Percentiles rank a stretch among this genome's conserved stretches.
Conservation (phyloP, 2,329 filamentous ascomycete species). For the Colletotrichum liaoningense region DNA sequence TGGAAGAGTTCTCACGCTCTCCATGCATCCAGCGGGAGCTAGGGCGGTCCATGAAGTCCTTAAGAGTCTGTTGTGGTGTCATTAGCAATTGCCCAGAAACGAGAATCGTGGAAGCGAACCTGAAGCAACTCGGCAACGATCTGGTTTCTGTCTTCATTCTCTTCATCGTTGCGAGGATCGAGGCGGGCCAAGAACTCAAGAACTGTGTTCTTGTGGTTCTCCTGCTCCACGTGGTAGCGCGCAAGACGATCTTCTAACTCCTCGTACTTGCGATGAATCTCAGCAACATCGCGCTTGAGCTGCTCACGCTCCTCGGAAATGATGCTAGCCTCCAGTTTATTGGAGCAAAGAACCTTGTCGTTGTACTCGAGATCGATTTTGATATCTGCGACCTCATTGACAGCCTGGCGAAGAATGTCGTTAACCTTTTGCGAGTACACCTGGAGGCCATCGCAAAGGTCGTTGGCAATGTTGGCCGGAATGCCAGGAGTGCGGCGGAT, state of each 20-base stretch:
- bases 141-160: conserved; percentile 30
- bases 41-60: conserved; percentile 21
- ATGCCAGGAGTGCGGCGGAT: conserved; percentile 37
- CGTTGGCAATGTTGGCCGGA: conserved; percentile 32
- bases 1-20: conserved; percentile 10
- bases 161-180: conserved; percentile 17
- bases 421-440: conserved; percentile 45
- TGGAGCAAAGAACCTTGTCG: conserved; percentile 40
- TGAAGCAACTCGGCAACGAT: conserved; percentile 43
- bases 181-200: conserved; percentile 32
- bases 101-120: conserved; percentile 11
- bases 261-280: conserved; percentile 39
- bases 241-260: conserved; percentile 38
- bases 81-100: neutral
- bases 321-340: conserved; percentile 32
- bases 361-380: conserved; percentile 47
- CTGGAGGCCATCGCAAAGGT: conserved; percentile 34
- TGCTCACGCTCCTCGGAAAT: conserved; percentile 29
- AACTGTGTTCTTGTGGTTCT: conserved; percentile 33
- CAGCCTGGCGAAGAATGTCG: conserved; percentile 37
- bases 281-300: conserved; percentile 39
- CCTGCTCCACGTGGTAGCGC: conserved; percentile 32
- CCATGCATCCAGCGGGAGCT: conserved; percentile 26
- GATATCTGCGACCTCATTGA: conserved; percentile 39
- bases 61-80: conserved; percentile 7